phyloP scores from a whole-genome alignment of 148 eudicot species.

The Heliosperma pusillum region DNA sequence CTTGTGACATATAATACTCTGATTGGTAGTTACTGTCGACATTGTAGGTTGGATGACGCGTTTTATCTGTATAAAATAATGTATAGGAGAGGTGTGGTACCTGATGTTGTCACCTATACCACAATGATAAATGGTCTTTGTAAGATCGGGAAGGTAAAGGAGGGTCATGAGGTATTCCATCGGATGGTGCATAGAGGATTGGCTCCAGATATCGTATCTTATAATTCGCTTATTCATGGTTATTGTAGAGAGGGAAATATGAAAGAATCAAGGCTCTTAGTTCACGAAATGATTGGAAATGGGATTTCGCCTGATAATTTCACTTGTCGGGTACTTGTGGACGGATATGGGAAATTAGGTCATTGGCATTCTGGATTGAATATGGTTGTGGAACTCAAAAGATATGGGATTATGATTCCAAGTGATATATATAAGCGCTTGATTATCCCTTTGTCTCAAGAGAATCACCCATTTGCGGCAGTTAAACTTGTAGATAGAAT shows the following conservation, averaged over 20 bases:
- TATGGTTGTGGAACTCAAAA: conserved; percentile 56
- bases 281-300: conserved; percentile 64
- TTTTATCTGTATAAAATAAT: conserved; percentile 75
- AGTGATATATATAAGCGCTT: conserved; percentile 45
- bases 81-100: conserved; percentile 67
- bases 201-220: conserved; percentile 58
- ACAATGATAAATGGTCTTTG: conserved; percentile 79
- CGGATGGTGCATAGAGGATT: conserved; percentile 67
- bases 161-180: conserved; percentile 61
- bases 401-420: conserved; percentile 42
- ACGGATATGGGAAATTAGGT: conserved; percentile 55
- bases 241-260: conserved; percentile 77
- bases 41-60: conserved; percentile 68
- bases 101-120: conserved; percentile 74
- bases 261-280: conserved; percentile 55
- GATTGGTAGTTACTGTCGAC: conserved; percentile 66
- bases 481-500: conserved; percentile 54
- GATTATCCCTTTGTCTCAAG: conserved; percentile 52
- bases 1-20: conserved; percentile 81
- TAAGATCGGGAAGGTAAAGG: conserved; percentile 62
- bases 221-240: conserved; percentile 74
- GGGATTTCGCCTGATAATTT: conserved; percentile 59
- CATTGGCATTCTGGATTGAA: conserved; percentile 68
- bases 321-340: conserved; percentile 60
- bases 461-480: conserved; percentile 64